These are phyloP conservation scores for Backusella macrospora DNA, from an alignment of 192 early-diverging fungal species.

Conservation along the genomic window DNA sequence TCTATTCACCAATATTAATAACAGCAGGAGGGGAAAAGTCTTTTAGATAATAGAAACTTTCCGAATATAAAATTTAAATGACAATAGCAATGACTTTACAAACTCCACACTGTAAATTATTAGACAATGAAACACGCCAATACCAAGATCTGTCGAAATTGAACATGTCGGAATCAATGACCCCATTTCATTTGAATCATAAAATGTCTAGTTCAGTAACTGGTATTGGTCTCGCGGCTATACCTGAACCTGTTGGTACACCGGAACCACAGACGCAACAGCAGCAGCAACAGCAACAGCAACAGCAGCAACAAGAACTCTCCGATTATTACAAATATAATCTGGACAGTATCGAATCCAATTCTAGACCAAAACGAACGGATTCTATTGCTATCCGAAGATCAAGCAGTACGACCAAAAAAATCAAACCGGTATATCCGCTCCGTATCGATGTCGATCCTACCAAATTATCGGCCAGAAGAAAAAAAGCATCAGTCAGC, in stretches of 20 bases:
- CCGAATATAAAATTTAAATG: neutral
- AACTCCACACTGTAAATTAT: neutral
- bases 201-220: neutral
- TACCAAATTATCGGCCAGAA: neutral
- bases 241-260: neutral
- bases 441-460: neutral
- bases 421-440: conserved; percentile 1
- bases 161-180: neutral
- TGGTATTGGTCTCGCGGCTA: neutral
- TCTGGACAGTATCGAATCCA: neutral
- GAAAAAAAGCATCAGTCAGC: neutral
- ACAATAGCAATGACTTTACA: neutral
- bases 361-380: conserved; percentile 1
- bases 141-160: neutral
- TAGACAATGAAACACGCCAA: neutral
- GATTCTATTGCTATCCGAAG: neutral
- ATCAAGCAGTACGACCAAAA: conserved; percentile 3
- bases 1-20: neutral
- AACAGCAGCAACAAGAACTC: neutral
- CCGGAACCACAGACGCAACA: neutral
- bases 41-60: neutral
- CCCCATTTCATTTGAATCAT: neutral
- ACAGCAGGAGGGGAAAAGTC: neutral
- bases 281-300: too few relatives aligned
- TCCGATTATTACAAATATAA: neutral